Base-by-base conservation (phyloP, 1,284 basidiomycete genomes). In the Inonotus hispidus region DNA sequence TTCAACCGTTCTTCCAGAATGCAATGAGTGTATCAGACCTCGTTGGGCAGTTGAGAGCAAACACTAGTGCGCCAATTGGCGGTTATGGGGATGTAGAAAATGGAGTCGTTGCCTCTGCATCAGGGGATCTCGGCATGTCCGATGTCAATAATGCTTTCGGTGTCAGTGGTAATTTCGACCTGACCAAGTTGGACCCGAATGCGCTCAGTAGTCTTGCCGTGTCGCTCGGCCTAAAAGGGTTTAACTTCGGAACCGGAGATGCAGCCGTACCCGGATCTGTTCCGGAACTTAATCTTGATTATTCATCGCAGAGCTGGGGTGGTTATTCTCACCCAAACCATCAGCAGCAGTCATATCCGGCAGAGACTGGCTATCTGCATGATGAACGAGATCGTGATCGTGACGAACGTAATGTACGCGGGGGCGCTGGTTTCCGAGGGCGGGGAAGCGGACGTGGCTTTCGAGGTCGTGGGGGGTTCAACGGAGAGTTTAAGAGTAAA, bases 401-500 rank as follows among this genome's bases (percentile, higher is more conserved):
- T n/a, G 56, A 59, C 7, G 58, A 60, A 14, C 59, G 59, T 39
- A 37, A 53, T 1, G 53, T 45, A 16, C 58, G 58, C 37, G 21
- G 57, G 39, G 43, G 53, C 37, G 39, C 46, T 11, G 47, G 54
- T 16, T 38, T 37, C n/a, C 68, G 73, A 61, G 63, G 66, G 41
- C 69, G 66, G 72, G 78, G 41, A 21, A 16, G 41, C 16, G 41
- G 41, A n/a, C 16, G 41, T 43, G 16, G 70, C 70, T 73, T 60
- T 80, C 80, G 80, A 62, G 60, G 65, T 61, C 69, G 74, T 63
- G 68, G 75, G 71, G 75, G 74, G 39, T 77, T 79, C 50, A 79
- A 58, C n/a, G 62, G 78, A 64, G 84, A 82, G 64, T 82, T 77
- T 86, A 89, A 81, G 84, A 80, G 77, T 77, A 87, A 85, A 83